Evolutionary conservation across 2,329 filamentous ascomycete species (phyloP).

Genomic region (Alternaria angustiovoidea): DNA sequence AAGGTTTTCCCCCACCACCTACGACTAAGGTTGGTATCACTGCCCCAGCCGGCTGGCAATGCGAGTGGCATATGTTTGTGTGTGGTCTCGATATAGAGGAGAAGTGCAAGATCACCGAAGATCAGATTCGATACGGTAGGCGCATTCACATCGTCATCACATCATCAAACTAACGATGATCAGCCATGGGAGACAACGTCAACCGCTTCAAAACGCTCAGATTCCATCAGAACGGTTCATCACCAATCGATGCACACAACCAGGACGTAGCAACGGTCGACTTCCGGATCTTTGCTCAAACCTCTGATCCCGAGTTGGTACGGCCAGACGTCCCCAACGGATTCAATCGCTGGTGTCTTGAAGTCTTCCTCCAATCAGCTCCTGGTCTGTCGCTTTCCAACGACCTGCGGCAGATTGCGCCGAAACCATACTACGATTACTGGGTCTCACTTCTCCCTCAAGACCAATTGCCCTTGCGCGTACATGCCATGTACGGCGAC

Average conservation of each 20-base stretch:
- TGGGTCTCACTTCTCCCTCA: slow-evolving; percentile 37
- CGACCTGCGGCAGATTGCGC: slow-evolving; percentile 31
- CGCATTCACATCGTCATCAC: not conserved
- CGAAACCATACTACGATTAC: slow-evolving; percentile 41
- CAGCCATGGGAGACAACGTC: slow-evolving; percentile 36
- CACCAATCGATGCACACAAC: slow-evolving; percentile 36
- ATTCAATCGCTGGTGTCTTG: slow-evolving; percentile 38
- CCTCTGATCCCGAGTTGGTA: slow-evolving; percentile 30
- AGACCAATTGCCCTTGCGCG: slow-evolving; percentile 23
- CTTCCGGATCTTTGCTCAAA: slow-evolving; percentile 43
- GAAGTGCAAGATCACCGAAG: slow-evolving; percentile 34
- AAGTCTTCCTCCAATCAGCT: slow-evolving; percentile 51
- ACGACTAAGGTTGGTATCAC: slow-evolving; percentile 56
- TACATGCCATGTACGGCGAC: slow-evolving; percentile 28
- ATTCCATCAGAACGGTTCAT: slow-evolving; percentile 44
- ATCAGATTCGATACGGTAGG: slow-evolving; percentile 30
- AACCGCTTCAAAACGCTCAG: slow-evolving; percentile 28
- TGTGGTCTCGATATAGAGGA: slow-evolving; percentile 41
- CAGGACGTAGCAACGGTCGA: slow-evolving; percentile 50
- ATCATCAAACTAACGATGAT: not conserved
- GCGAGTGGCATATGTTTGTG: slow-evolving; percentile 36
- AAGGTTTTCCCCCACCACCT: slow-evolving; percentile 56
- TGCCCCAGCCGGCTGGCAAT: slow-evolving; percentile 39
- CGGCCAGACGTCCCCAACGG: slow-evolving; percentile 32
- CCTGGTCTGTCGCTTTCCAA: slow-evolving; percentile 51